Percentiles rank a stretch among this genome's conserved stretches.
phyloP scores from a whole-genome alignment of 805 yeast genomes.

The Candida cerambycidarum region DNA sequence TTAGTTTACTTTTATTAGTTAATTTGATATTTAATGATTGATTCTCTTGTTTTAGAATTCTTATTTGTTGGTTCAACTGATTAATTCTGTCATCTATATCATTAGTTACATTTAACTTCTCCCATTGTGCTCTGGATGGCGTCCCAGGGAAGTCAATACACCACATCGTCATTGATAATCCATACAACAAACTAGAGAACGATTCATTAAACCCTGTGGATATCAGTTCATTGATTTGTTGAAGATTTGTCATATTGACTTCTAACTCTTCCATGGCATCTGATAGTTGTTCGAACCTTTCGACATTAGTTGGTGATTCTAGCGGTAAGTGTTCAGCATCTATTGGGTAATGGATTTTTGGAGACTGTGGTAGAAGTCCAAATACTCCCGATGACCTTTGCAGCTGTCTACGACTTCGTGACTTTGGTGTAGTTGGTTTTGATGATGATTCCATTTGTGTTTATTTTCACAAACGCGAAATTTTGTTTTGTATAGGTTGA shows the following conservation, averaged over 20 bases:
- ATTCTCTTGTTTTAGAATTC: constrained; percentile 23
- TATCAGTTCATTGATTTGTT: constrained; percentile 60
- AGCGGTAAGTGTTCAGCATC: constrained; percentile 41
- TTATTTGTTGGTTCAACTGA: constrained; percentile 21
- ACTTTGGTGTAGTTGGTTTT: constrained; percentile 12
- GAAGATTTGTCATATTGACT: constrained; percentile 55
- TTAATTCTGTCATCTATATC: constrained; percentile 22
- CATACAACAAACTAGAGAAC: constrained; percentile 73
- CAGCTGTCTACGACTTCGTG: constrained; percentile 15
- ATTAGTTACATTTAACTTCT: constrained; percentile 25
- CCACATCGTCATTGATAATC: constrained; percentile 83
- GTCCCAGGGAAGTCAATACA: constrained; percentile 68
- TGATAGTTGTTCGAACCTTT: constrained; percentile 43
- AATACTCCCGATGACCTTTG: constrained; percentile 39
- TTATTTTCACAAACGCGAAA: constrained; percentile 1
- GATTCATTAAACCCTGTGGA: constrained; percentile 69
- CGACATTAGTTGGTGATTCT: constrained; percentile 38
- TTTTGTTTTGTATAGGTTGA: not conserved
- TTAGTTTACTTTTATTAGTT: constrained; percentile 9
- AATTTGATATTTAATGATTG: constrained; percentile 22
- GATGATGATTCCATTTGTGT: constrained; percentile 8
- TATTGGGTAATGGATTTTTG: constrained; percentile 45
- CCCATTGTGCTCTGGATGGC: constrained; percentile 36
- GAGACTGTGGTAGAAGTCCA: constrained; percentile 37
- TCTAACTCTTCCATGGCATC: constrained; percentile 58